These are phyloP conservation scores for Durotheca rogersii DNA, from an alignment of 495 filamentous ascomycete genomes.

Conservation along the genomic window DNA sequence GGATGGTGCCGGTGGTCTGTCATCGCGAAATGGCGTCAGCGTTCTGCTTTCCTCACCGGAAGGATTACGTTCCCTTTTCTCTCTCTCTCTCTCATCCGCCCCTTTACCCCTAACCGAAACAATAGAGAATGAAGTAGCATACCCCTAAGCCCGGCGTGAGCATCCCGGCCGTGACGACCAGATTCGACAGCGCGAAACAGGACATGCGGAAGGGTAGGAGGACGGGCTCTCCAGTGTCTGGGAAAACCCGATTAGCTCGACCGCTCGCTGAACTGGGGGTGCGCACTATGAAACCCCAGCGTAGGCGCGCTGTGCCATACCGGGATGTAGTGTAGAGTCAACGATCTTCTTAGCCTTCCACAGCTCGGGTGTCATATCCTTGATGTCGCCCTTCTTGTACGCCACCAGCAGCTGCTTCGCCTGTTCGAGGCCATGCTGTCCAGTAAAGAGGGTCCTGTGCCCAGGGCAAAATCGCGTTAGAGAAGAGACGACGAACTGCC, in stretches of 20 bases:
- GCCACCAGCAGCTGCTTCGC: slow-evolving; percentile 73
- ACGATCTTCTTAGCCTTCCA: slow-evolving; percentile 97
- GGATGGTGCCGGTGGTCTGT: slow-evolving; percentile 81
- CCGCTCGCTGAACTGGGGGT: slow-evolving; percentile 4
- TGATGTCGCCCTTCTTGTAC: slow-evolving; percentile 79
- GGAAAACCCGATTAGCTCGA: slow-evolving; percentile 19
- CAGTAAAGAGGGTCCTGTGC: slow-evolving; percentile 80
- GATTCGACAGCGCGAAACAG: slow-evolving; percentile 87
- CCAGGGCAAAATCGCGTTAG: slow-evolving; percentile 4
- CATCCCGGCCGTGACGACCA: slow-evolving; percentile 98
- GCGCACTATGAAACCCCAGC: not conserved
- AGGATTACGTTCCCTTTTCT: too few species aligned
- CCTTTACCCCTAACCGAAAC: too few species aligned
- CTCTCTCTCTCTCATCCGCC: too few species aligned
- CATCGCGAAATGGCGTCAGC: too few species aligned
- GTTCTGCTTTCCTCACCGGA: too few species aligned
- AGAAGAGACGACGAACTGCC: not conserved
- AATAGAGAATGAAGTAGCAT: too few species aligned
- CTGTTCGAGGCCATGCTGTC: slow-evolving; percentile 70
- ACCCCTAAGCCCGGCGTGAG: slow-evolving; percentile 80
- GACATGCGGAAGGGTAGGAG: slow-evolving; percentile 97
- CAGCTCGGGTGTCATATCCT: slow-evolving; percentile 81
- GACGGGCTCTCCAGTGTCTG: slow-evolving; percentile 89
- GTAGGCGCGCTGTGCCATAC: slow-evolving; percentile 50
- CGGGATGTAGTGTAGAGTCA: slow-evolving; percentile 92